Evolutionary conservation across 2,329 filamentous ascomycete species (phyloP), one percentile per base, ranked within the genome.

Genomic region (Cercospora nicotianae): DNA sequence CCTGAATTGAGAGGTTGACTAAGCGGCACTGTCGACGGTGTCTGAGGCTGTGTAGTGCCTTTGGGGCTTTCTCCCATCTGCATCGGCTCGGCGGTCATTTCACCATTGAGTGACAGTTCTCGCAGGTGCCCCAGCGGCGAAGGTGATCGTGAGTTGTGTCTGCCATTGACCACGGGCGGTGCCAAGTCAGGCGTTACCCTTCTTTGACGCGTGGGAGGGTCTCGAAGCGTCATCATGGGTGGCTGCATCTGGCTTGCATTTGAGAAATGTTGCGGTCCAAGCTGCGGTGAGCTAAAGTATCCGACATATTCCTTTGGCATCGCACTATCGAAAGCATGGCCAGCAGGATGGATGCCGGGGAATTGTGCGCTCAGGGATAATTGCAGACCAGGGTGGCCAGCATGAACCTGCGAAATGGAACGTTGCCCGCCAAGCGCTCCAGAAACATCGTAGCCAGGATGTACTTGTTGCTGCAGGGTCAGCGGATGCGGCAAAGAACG

Each of bases 241-340:
- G 76, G 72, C 58, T 77, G 76, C 59, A 80, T 77, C 45, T 78
- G 75, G 18, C 66, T 66, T 7, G 67, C 63, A 36, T 67, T 63
- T 18, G 74, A 69, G 64, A 74, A 76, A 58, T 78, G 75, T 65
- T 76, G 77, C 23, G 77, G 78, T 16, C 77, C 74, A 60, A 79
- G 75, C 66, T 78, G 77, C 9, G 79, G 77, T 57, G 83, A 81
- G 28, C 83, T 81, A 66, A 81, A 83, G 72, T 85, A 85, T 3
- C 83, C 83, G 12, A 83, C 77, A 70, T 84, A 85, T 67, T 85
- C 83, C 71, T 84, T 84, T 1, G 83, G 81, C 60, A 80, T 79
- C 10, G 78, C 78, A 63, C 76, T 77, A 13, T 79, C 76, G 8
- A 73, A 60, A 31, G 69, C 45, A 23, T 72, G 63, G 23, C 69